Evolutionary conservation across 352 stramenopile species (phyloP), one percentile per base, ranked within the genome.

Genomic region (Globisporangium splendens): DNA sequence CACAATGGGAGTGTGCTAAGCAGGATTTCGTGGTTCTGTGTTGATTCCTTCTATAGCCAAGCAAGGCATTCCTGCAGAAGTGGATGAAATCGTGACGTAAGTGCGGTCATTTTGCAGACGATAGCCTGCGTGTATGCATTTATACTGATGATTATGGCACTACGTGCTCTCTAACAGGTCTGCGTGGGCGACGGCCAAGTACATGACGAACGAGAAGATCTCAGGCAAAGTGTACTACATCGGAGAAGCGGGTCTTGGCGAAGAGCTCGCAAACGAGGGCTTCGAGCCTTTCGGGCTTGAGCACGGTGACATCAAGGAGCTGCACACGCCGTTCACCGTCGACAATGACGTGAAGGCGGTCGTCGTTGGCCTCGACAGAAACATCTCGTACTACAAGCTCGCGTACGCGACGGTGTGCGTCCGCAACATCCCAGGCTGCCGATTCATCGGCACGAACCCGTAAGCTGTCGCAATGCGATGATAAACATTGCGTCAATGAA

Each of bases 331-430:
- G 10, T 89, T 89, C 56, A 64, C 63, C 11, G 74, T 94, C 21
- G 85, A 94, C 61, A 65, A 74, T 57, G 72, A 86, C 28, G 77
- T 85, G n/a, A 76, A 77, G 41, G 82, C 85, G 8, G 85, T 94
- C 60, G 82, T 94, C n/a, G 86, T 88, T 38, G 85, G 85, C 12
- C 72, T 92, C 6, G 85, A 94, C 57, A 70, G 83, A 44, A 72
- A 89, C 63, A 71, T 93, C 35, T 83, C 77, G 55, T 94, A 89
- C 73, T 94, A 89, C 80, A 94, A 94, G 68, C 72, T 94, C 53
- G 78, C 85, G 53, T 91, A 92, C 67, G 85, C 85, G 14, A 83
- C 85, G 55, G 64, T 55, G 15, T 92, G 82, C 63, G 64, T 90
- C 20, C 82, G 78, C 43, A 66, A 89, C 61, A 90, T 88, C 61